Base-by-base conservation (phyloP, 495 filamentous ascomycete species). In the Chaetomium tenue region DNA sequence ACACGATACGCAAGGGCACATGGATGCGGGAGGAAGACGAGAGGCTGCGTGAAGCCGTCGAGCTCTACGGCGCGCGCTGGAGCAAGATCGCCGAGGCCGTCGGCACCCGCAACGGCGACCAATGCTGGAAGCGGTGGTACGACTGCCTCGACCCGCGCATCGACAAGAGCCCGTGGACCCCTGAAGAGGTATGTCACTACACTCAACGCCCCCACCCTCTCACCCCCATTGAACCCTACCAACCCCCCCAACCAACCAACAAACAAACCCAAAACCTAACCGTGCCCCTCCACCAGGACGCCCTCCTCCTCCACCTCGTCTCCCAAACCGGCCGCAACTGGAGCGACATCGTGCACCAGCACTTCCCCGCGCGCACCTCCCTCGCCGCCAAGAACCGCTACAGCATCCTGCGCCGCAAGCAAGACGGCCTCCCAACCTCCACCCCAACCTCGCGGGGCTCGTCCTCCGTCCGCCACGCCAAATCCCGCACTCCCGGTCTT, bases 21-120 rank as follows among this genome's bases (percentile, higher is more conserved):
- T 79, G 77, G 77, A 75, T 71, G 3, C 52, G 65, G 12, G 77
- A 79, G 44, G 77, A 79, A 53, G 77, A 79, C 53, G 69, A 76
- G 50, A 73, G 66, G 26, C 68, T 79, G 23, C 66, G 67, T 12
- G 61, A 70, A 1, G 76, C 74, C 1, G 74, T 79, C 37, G 70
- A 71, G 18, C 68, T 70, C 37, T 70, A 75, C 64, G 77, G 77
- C 3, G 48, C 70, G 51, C 74, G 67, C 42, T 79, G 74, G 74
- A 72, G 68, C 57, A 72, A 72, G 64, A 70, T 76, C 15, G 69
- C 74, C 25, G 64, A 65, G 28, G 66, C 59, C 0, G 74, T 76
- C 1, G 69, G 69, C 9, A 70, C 72, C 6, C 64, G 74, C 13
- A 75, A 76, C 37, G 74, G 72, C 5, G 72, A 75, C 47, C 74